phyloP scores from a whole-genome alignment of 495 filamentous ascomycete genomes.

The Diplogelasinospora grovesii region DNA sequence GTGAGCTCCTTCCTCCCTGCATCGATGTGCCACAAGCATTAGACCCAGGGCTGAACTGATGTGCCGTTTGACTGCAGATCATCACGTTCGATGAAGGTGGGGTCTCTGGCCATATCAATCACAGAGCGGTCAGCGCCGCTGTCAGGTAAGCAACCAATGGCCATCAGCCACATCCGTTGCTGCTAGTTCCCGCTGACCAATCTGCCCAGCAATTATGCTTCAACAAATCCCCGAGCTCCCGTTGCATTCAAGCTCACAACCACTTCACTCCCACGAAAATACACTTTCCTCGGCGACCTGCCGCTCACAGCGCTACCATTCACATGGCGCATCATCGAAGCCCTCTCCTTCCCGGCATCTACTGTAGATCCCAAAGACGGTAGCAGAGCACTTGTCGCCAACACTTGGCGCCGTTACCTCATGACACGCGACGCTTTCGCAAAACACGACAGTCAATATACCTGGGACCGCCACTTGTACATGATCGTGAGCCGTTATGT shows the following conservation, averaged over 20 bases:
- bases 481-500: slow-evolving; percentile 36
- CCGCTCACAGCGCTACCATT: slow-evolving; percentile 34
- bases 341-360: slow-evolving; percentile 23
- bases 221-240: slow-evolving; percentile 24
- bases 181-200: slow-evolving; percentile 2
- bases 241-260: slow-evolving; percentile 32
- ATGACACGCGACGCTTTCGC: slow-evolving; percentile 30
- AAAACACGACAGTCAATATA: slow-evolving; percentile 33
- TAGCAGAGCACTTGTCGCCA: slow-evolving; percentile 26
- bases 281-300: slow-evolving; percentile 33
- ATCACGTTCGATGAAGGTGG: slow-evolving; percentile 39
- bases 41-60: slow-evolving; percentile 6
- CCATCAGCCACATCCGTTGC: neutral
- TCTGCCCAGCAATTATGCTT: slow-evolving; percentile 22
- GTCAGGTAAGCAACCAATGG: slow-evolving; percentile 27
- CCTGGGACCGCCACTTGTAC: slow-evolving; percentile 38
- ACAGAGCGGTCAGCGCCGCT: slow-evolving; percentile 35
- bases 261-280: slow-evolving; percentile 30
- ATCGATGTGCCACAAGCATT: neutral
- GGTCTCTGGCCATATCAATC: slow-evolving; percentile 38
- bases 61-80: slow-evolving; percentile 19
- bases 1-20: slow-evolving; percentile 13
- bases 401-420: slow-evolving; percentile 29
- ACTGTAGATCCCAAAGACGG: slow-evolving; percentile 17
- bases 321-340: slow-evolving; percentile 28